Evolutionary conservation across 441 rosid genomes (phyloP).

Genomic region (Jatropha multifida): DNA sequence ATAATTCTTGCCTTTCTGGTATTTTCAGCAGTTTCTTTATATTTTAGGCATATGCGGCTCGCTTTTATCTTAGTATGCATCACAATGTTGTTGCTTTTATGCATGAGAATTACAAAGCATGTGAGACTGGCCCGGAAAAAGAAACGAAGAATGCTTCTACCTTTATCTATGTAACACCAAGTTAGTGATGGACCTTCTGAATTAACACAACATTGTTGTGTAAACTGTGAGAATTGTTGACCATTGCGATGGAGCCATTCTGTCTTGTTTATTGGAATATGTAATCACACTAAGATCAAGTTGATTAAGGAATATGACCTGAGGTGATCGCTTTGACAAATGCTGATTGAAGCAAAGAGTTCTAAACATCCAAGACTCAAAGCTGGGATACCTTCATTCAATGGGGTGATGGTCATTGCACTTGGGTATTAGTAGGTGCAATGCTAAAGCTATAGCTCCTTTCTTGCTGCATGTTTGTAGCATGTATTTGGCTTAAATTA

Average conservation of each 20-base stretch:
- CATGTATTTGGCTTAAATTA: constrained; percentile 4
- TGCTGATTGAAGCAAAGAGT: constrained; percentile 14
- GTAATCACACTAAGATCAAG: constrained; percentile 14
- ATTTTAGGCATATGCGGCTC: constrained; percentile 67
- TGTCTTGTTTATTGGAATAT: constrained; percentile 16
- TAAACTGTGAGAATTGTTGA: constrained; percentile 29
- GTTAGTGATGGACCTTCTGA: constrained; percentile 18
- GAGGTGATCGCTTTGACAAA: constrained; percentile 11
- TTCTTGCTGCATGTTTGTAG: constrained; percentile 8
- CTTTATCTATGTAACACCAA: constrained; percentile 75
- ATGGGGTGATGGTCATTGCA: background rate
- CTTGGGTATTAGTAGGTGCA: constrained; percentile 1
- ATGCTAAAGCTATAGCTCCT: constrained; percentile 9
- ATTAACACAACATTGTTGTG: constrained; percentile 25
- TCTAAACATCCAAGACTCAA: constrained; percentile 9
- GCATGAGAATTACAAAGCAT: constrained; percentile 86
- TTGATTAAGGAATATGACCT: constrained; percentile 17
- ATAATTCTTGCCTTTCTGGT: constrained; percentile 80
- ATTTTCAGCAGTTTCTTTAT: constrained; percentile 87
- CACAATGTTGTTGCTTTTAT: constrained; percentile 63
- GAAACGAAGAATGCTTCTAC: constrained; percentile 98
- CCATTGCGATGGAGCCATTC: constrained; percentile 12
- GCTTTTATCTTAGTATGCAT: constrained; percentile 69
- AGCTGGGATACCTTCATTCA: constrained; percentile 16
- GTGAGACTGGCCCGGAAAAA: constrained; percentile 75